Conservation (phyloP, 2,329 filamentous ascomycete species). For the Trichoderma hamatum region DNA sequence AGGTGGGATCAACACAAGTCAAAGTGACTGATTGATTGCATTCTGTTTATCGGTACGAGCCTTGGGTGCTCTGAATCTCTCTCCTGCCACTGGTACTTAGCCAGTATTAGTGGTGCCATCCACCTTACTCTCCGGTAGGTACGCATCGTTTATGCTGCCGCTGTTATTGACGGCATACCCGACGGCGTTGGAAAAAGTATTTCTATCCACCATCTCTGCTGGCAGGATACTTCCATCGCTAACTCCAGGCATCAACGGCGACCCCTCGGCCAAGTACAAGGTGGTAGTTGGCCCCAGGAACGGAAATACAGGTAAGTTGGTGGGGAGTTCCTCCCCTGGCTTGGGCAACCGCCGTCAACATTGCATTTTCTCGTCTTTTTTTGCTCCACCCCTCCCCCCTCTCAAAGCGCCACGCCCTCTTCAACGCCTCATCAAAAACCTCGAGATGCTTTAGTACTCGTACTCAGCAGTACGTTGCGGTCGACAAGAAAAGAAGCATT, state of each 20-base stretch:
- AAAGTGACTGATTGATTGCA: not conserved
- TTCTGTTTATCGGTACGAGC: not conserved
- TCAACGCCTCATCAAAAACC: constrained; percentile 17
- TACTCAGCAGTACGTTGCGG: not conserved
- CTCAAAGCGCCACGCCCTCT: constrained; percentile 17
- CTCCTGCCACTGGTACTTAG: not conserved
- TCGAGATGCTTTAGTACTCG: constrained; percentile 7
- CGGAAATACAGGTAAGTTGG: constrained; percentile 8
- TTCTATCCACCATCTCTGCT: not conserved
- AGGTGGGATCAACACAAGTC: not conserved
- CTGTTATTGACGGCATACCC: not conserved
- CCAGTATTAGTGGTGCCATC: not conserved
- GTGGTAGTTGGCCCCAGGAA: not conserved
- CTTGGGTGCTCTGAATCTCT: not conserved
- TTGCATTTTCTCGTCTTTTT: constrained; percentile 5
- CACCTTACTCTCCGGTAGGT: not conserved
- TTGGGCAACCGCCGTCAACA: constrained; percentile 14
- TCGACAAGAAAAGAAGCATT: not conserved
- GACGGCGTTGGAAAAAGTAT: not conserved
- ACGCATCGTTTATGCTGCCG: not conserved
- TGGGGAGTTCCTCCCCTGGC: constrained; percentile 17
- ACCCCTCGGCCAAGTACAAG: not conserved
- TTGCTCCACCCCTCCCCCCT: constrained; percentile 17
- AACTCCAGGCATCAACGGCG: constrained; percentile 10
- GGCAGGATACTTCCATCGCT: not conserved